A percentile compares a stretch with the other conserved stretches of the same genome.
Conservation (phyloP, 208 protist species). For the Leishmania braziliensis region DNA sequence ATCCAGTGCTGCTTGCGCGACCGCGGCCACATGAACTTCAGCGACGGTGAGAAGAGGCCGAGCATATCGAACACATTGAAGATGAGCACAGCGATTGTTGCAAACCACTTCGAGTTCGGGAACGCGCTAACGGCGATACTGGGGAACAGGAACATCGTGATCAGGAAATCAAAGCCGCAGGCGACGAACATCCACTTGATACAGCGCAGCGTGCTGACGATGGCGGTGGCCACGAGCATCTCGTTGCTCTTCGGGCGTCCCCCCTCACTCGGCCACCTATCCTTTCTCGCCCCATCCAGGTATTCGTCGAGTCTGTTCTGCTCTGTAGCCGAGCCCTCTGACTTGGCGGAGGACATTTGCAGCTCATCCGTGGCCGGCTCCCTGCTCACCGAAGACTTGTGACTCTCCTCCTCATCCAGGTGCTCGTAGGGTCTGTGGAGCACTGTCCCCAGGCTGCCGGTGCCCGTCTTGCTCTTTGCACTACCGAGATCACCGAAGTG, state of each 20-base stretch:
- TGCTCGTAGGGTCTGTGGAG: neutral
- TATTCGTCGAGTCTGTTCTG: constrained; percentile 7
- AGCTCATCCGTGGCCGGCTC: neutral
- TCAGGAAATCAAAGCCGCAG: constrained; percentile 50
- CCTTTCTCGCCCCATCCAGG: neutral
- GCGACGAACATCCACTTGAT: constrained; percentile 47
- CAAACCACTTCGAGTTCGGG: constrained; percentile 55
- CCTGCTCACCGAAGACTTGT: neutral
- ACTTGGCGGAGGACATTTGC: neutral
- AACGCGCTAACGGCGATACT: constrained; percentile 47
- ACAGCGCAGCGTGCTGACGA: constrained; percentile 23
- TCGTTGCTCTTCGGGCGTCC: constrained; percentile 22
- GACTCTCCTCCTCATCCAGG: constrained; percentile 10
- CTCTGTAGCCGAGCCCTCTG: constrained; percentile 5
- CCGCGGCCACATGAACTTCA: constrained; percentile 43
- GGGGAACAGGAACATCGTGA: constrained; percentile 71
- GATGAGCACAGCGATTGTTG: constrained; percentile 51
- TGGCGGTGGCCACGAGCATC: constrained; percentile 16
- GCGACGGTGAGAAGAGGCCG: constrained; percentile 48
- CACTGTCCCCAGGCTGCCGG: constrained; percentile 4
- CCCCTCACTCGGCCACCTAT: neutral
- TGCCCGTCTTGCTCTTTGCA: constrained; percentile 25
- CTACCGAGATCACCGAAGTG: constrained; percentile 36
- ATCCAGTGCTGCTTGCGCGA: constrained; percentile 37
- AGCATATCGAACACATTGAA: constrained; percentile 65